Evolutionary conservation across 306 rosid species (phyloP).

Genomic region (Ormosia semicastrata): DNA sequence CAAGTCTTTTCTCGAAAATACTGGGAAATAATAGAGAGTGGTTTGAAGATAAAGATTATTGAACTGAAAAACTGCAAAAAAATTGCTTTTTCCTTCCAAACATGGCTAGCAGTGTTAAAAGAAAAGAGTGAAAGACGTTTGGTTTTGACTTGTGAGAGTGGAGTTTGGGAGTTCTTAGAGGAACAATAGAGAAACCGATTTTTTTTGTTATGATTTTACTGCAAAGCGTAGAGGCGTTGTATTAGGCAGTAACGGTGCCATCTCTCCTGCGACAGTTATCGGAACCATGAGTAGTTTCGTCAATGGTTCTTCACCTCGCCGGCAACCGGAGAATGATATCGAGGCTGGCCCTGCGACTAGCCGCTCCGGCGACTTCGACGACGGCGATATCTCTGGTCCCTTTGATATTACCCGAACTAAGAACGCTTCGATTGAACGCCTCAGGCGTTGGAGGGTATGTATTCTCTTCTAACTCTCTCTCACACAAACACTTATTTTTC

Average conservation of each 20-base stretch:
- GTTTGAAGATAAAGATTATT: not conserved
- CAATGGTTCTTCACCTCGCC: constrained; percentile 53
- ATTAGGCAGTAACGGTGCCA: constrained; percentile 58
- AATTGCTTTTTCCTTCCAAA: not conserved
- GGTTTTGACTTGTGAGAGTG: no score
- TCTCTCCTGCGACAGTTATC: constrained; percentile 93
- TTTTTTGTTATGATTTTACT: not conserved
- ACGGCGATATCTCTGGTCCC: constrained; percentile 40
- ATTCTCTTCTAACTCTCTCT: not conserved
- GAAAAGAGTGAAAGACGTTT: no score
- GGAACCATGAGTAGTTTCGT: constrained; percentile 41
- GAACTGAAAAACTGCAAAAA: not conserved
- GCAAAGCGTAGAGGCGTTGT: not conserved
- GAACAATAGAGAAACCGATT: not conserved
- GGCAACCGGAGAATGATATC: constrained; percentile 35
- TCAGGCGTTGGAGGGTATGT: constrained; percentile 86
- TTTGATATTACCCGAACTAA: constrained; percentile 77
- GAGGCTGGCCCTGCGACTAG: constrained; percentile 52
- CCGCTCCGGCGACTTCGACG: constrained; percentile 44
- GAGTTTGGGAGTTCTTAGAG: not conserved
- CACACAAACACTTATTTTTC: not conserved
- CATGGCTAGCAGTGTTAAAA: no score
- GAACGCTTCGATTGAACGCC: constrained; percentile 78
- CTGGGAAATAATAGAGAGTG: no score
- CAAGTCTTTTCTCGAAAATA: no score